Percentiles rank a stretch among this genome's conserved stretches.
Evolutionary conservation across 2,329 filamentous ascomycete genomes (phyloP).

Genomic region (Dothiorella sarmentorum): DNA sequence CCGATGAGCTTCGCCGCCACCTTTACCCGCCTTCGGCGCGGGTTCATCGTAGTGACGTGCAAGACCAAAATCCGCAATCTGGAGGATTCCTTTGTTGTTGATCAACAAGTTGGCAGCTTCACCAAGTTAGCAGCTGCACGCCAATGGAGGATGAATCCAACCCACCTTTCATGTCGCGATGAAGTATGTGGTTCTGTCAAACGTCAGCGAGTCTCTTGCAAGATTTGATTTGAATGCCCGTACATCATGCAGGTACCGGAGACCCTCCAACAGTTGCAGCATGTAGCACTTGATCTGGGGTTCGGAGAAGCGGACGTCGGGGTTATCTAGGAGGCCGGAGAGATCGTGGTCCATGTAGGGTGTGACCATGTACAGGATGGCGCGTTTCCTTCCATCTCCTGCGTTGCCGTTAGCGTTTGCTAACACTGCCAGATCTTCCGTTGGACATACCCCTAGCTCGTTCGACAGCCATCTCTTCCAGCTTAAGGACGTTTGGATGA

Average conservation of each 20-base stretch:
- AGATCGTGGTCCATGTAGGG: slow-evolving; percentile 99
- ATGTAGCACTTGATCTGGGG: slow-evolving; percentile 98
- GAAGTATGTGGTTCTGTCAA: slow-evolving; percentile 64
- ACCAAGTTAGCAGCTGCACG: neutral
- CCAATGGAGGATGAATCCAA: slow-evolving; percentile 27
- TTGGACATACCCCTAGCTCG: slow-evolving; percentile 56
- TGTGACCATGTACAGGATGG: slow-evolving; percentile 97
- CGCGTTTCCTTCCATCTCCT: slow-evolving; percentile 58
- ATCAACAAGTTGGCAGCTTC: slow-evolving; percentile 88
- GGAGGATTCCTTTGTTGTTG: slow-evolving; percentile 86
- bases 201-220: slow-evolving; percentile 13
- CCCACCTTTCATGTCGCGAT: slow-evolving; percentile 84
- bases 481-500: slow-evolving; percentile 78
- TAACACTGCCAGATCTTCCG: slow-evolving; percentile 53
- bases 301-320: slow-evolving; percentile 79
- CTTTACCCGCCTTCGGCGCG: slow-evolving; percentile 69
- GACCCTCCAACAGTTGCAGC: slow-evolving; percentile 83
- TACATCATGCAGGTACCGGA: slow-evolving; percentile 79
- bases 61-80: slow-evolving; percentile 96
- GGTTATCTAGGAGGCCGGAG: slow-evolving; percentile 94
- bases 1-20: slow-evolving; percentile 77
- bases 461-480: slow-evolving; percentile 97
- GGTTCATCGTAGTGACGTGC: slow-evolving; percentile 89
- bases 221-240: slow-evolving; percentile 37
- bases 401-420: slow-evolving; percentile 45